Evolutionary conservation across 331 rosid genomes (phyloP).

Genomic region (Telfairia occidentalis): DNA sequence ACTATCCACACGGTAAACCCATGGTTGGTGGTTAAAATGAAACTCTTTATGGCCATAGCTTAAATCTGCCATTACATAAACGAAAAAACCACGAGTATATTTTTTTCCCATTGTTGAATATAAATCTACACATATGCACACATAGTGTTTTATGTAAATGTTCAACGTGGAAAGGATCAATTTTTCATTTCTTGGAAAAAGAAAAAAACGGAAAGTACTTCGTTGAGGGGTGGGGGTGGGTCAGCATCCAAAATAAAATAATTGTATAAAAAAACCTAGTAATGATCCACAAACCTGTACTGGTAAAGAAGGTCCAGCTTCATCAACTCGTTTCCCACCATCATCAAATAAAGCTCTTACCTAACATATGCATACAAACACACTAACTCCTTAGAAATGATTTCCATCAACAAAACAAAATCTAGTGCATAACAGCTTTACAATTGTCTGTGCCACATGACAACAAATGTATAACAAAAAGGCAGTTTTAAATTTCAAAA

Average conservation of each 20-base stretch:
- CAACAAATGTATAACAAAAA: background rate
- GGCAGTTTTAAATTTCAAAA: background rate
- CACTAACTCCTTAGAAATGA: slow-evolving; percentile 11
- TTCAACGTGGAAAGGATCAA: background rate
- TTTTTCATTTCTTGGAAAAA: background rate
- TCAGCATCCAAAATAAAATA: background rate
- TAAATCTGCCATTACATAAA: background rate
- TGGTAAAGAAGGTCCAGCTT: slow-evolving; percentile 83
- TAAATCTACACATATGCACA: background rate
- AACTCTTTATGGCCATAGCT: background rate
- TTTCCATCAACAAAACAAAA: background rate
- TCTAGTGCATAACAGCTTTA: background rate
- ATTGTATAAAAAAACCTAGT: background rate
- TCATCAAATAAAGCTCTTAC: slow-evolving; percentile 95
- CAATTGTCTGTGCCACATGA: background rate
- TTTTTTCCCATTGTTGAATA: background rate
- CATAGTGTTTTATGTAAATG: background rate
- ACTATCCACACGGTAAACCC: too few relatives aligned
- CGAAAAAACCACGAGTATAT: background rate
- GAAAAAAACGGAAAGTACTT: background rate
- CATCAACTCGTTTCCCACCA: slow-evolving; percentile 66
- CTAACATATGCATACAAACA: slow-evolving; percentile 26
- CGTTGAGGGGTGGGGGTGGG: background rate
- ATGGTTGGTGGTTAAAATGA: too few relatives aligned
- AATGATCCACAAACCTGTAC: slow-evolving; percentile 60